Evolutionary conservation across 352 stramenopile species (phyloP), one percentile per base, ranked within the genome.

Genomic region (Pythium aphanidermatum): DNA sequence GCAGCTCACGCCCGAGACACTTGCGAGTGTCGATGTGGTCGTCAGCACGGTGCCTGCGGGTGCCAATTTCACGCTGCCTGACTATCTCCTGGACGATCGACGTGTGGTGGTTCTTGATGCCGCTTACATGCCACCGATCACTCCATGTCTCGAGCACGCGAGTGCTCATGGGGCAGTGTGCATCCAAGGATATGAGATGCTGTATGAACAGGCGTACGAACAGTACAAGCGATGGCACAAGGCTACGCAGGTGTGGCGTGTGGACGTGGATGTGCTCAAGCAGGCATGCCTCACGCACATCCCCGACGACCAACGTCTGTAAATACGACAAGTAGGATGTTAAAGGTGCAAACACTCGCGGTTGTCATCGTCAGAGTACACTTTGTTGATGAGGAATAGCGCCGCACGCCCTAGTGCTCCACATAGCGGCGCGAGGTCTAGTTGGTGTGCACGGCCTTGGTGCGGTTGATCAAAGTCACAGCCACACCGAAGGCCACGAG

Each of bases 161-260:
- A 52, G 83, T 24, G 70, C 64, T 6, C 67, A 65, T n/a, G 91
- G 88, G 14, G 96, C 83, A 39, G 45, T 71, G 37, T 85, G 94
- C 41, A 90, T 99, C 32, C 84, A 98, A 52, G 96, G 96, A 38
- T 98, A 92, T 19, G 95, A 98, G 57, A 99, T 99, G 96, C 71
- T 99, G 16, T 96, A 96, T 58, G 93, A 98, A 65, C 96, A 99
- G 68, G 96, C 93, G 27, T 81, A 97, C 5, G 93, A 96, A 58
- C 95, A 99, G 61, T 98, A 98, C 65, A 76, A 95, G 55, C 71
- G 96, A 26, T 99, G 96, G 96, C 72, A 87, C 59, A 72, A 69
- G 66, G 53, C 63, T 17, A 82, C 76, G 20, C 60, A 71, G 20
- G 62, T 66, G 13, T 67, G 49, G 44, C 13, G 14, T 12, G 58